Base-by-base conservation (phyloP, 352 stramenopile species). In the Globisporangium parvum region DNA sequence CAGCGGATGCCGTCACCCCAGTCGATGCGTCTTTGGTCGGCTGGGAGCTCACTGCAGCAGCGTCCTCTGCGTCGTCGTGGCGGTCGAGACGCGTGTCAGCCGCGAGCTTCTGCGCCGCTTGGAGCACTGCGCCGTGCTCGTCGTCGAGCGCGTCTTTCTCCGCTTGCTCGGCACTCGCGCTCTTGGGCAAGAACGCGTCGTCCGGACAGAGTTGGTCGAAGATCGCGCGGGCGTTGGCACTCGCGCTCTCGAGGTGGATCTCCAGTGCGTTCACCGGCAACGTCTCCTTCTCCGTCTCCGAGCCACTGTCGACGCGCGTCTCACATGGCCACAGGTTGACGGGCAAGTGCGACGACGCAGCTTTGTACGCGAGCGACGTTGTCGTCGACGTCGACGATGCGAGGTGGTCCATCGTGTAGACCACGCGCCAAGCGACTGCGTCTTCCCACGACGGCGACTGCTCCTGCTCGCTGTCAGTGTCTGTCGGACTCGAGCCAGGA, bases 361-460 rank as follows among this genome's bases (percentile, higher is more conserved):
- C 41, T 18, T 71, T 67, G 39, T 58, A 37, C 23, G 39, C 55
- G 24, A 24, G 28, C 31, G 59, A 47, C 39, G 48, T 40, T 20
- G 39, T 53, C 28, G 37, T 57, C 28, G 28, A 54, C 40, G 57
- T 60, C 42, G 47, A 48, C 0, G 66, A 73, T 14, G 60, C 60
- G 28, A 81, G 52, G 46, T 79, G 66, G 21, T 87, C 70, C 59
- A 86, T 80, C n/a, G 74, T 80, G 53, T 86, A 91, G 31, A 89
- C 60, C n/a, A 62, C 65, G 21, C 62, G 62, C 75, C 76, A 93
- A 14, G 67, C 65, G 26, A 88, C 70, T 15, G 61, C 47, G 39
- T 79, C 58, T 33, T 24, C 57, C 65, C 62, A 69, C 37, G 28
- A 49, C 21, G 20, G 26, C 4, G 17, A 5, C 42, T 31, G 44